Evolutionary conservation across 208 protist genomes (phyloP), one percentile per base, ranked within the genome.

Genomic region (Porcisia deanei): DNA sequence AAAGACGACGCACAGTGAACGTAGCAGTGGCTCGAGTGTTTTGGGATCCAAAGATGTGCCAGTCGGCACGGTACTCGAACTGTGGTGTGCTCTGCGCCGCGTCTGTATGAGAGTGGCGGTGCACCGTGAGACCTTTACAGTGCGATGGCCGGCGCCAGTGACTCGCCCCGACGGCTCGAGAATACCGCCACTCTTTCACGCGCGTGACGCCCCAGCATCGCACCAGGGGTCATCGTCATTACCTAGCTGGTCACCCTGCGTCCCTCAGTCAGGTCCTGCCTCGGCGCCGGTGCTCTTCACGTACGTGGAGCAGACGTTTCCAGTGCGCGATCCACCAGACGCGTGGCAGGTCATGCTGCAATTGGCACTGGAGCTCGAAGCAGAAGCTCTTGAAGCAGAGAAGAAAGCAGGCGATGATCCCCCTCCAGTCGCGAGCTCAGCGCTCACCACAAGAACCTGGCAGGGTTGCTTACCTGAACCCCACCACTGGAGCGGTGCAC

Each of bases 51-150:
- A 45, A 20, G 59, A 67, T 1, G 47, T 77, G 9, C 58, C 55
- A 0, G 69, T 88, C 0, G 88, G 88, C 34, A 74, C 75, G 7
- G 81, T 86, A 37, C 66, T 85, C 8, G 85, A 82, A 55, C 73
- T 97, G 10, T 94, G 89, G 93, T 97, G 93, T 78, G 88, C 86
- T 49, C 74, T 92, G 52, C 90, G 84, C 14, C 88, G 84, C 18
- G 83, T 93, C 41, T 86, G 85, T 7, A 81, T 97, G 10, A 97
- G 91, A 22, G 73, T 97, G 4, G 87, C 94, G 68, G 71, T 67
- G n/a, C 75, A 84, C 49, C 80, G 89, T 9, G 71, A 71, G 8
- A 90, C 87, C 14, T 97, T 97, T 83, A 88, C 85, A 2, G 93
- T 97, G 45, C 88, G 89, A 2, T 97, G 93, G 93, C 93, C 93